A percentile compares a stretch with the other conserved stretches of the same genome.
phyloP scores from a whole-genome alignment of 257 asterid genomes.

The Henckelia pumila region DNA sequence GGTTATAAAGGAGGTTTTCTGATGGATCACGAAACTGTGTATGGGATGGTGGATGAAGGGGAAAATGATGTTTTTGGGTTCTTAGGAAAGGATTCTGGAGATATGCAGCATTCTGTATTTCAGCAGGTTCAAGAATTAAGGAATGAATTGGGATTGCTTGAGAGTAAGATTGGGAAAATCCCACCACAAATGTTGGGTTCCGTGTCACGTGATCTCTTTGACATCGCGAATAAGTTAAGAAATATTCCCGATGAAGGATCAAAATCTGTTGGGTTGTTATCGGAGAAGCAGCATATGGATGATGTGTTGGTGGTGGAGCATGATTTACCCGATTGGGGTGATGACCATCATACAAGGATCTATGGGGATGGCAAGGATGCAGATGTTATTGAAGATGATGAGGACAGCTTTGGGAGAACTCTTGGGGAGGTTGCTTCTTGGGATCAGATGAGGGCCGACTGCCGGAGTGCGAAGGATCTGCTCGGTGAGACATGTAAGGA shows the following conservation, averaged over 20 bases:
- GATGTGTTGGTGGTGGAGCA: slow-evolving; percentile 91
- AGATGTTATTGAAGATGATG: slow-evolving; percentile 88
- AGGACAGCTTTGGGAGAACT: slow-evolving; percentile 93
- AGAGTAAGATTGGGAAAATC: slow-evolving; percentile 66
- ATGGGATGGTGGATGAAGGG: slow-evolving; percentile 77
- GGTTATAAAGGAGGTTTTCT: slow-evolving; percentile 85
- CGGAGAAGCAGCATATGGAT: slow-evolving; percentile 71
- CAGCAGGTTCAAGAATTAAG: slow-evolving; percentile 80
- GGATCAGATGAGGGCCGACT: slow-evolving; percentile 75
- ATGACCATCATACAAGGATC: slow-evolving; percentile 65
- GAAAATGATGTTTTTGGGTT: slow-evolving; percentile 71
- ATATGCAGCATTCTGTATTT: slow-evolving; percentile 58
- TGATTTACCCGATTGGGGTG: slow-evolving; percentile 96
- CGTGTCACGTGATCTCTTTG: slow-evolving; percentile 75
- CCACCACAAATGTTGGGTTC: slow-evolving; percentile 58
- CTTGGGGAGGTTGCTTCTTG: slow-evolving; percentile 97
- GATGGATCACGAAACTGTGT: slow-evolving; percentile 75
- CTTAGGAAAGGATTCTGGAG: slow-evolving; percentile 58
- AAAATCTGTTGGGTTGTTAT: slow-evolving; percentile 50
- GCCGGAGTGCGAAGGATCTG: slow-evolving; percentile 67
- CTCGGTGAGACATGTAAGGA: slow-evolving; percentile 74
- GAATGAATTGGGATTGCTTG: slow-evolving; percentile 77
- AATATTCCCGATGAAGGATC: slow-evolving; percentile 74
- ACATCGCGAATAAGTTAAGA: slow-evolving; percentile 59
- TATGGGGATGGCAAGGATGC: slow-evolving; percentile 79